Evolutionary conservation across 1,139 yeast species (phyloP).

Genomic region (Suhomyces coccinellae): DNA sequence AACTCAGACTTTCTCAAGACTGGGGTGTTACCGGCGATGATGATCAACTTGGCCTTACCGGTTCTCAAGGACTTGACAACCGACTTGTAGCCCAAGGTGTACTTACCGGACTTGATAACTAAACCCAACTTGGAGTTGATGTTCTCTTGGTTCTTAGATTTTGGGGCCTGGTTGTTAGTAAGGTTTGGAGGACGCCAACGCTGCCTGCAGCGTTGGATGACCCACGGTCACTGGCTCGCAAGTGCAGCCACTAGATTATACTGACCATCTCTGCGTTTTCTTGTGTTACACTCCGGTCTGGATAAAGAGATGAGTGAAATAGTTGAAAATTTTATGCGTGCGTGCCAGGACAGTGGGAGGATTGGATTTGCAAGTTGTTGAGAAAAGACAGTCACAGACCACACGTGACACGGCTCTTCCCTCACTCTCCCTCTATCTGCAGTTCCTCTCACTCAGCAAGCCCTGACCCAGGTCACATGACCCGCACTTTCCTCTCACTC

Average conservation of each 20-base stretch:
- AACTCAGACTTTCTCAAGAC: constrained; percentile 99
- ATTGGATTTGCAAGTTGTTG: neutral
- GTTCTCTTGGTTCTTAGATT: constrained; percentile 73
- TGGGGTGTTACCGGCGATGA: constrained; percentile 99
- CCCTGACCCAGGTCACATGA: neutral
- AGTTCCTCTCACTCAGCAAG: no score
- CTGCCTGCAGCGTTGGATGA: neutral
- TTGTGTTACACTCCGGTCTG: constrained; percentile 87
- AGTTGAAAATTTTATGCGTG: constrained; percentile 12
- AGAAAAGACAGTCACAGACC: constrained; percentile 13
- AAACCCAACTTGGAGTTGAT: constrained; percentile 98
- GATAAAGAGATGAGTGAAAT: constrained; percentile 19
- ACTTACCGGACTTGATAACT: constrained; percentile 98
- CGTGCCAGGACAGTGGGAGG: neutral
- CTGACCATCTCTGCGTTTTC: constrained; percentile 95
- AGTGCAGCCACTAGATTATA: constrained; percentile 45
- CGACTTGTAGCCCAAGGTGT: constrained; percentile 99
- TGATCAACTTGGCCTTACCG: constrained; percentile 98
- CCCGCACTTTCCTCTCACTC: neutral
- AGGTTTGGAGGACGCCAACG: neutral
- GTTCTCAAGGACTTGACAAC: constrained; percentile 98
- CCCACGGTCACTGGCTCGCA: no score
- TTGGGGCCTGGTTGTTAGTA: constrained; percentile 82
- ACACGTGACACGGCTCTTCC: constrained; percentile 6
- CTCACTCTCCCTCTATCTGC: neutral